These are phyloP conservation scores for Sporothrix schenckii DNA, from an alignment of 2,329 filamentous ascomycete species.

Conservation along the genomic window DNA sequence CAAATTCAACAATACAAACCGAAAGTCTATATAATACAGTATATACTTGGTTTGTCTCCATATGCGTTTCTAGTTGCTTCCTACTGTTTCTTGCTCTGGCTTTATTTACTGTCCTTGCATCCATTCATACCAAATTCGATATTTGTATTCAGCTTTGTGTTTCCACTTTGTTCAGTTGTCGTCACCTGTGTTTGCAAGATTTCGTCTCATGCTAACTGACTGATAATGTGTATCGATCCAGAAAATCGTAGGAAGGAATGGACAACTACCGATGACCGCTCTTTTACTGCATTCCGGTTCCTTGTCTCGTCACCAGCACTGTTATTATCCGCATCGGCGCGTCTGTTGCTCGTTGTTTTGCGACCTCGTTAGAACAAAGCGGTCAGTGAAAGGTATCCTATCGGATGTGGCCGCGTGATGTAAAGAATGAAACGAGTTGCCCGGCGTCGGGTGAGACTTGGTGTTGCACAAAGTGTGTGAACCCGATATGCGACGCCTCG, in stretches of 20 bases:
- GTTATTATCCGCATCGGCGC: neutral
- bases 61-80: neutral
- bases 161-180: too few relatives aligned
- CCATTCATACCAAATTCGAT: too few relatives aligned
- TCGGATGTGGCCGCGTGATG: neutral
- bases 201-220: too few relatives aligned
- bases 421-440: neutral
- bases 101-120: neutral
- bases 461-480: neutral
- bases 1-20: constrained; percentile 19
- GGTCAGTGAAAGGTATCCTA: neutral
- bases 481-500: constrained; percentile 1
- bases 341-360: neutral
- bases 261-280: neutral
- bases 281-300: neutral
- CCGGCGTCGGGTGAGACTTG: constrained; percentile 19
- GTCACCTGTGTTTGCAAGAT: too few relatives aligned
- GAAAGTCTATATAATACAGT: neutral
- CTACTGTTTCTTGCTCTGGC: neutral
- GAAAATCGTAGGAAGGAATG: neutral
- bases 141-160: too few relatives aligned
- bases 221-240: too few relatives aligned
- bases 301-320: neutral
- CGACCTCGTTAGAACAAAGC: neutral
- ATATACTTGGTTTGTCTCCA: too few relatives aligned